Base-by-base conservation (phyloP, 345 rosid genomes). In the Heritiera littoralis region DNA sequence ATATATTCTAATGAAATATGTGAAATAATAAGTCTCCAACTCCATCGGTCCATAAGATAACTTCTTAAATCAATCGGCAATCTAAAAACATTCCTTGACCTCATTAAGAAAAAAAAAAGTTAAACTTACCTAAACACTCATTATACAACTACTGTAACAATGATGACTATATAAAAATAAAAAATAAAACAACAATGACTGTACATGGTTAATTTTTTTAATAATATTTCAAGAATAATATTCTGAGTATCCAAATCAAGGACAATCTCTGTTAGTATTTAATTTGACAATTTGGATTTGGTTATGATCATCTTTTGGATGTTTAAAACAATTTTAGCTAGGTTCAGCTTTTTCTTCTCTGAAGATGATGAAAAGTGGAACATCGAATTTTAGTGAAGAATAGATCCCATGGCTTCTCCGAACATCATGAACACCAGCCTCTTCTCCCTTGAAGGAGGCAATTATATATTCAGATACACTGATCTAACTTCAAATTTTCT, bases 321-420 rank as follows among this genome's bases (percentile, higher is more conserved):
- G 23, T 74, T 65, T 56, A 41, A 6, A 46, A 71, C 71, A 15
- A 79, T 52, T 64, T 40, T 3, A 35, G 38, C 38, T 35, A 7
- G 49, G 46, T 63, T 79, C 74, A 75, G 65, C 74, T 55, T 76
- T 80, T 77, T 40, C 12, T 66, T 66, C 65, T 77, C 66, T 75
- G 46, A 72, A 73, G 78, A 66, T 59, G 52, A 45, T 72, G 55
- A 64, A 83, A 81, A 81, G 83, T 64, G 55, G 23, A 81, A 64
- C 79, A 81, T 67, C 77, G 86, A 66, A 65, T 83, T 73, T 58
- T 63, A 51, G 43, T 59, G 12, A 41, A 76, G 74, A 63, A 55
- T 60, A 38, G 66, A 61, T 60, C 77, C 54, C 77, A 68, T 82
- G 81, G 64, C 9, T 69, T 7, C 71, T 23, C 12, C 13, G 30